Evolutionary conservation across 208 protist species (phyloP).

Genomic region (Trichomonas vaginalis): DNA sequence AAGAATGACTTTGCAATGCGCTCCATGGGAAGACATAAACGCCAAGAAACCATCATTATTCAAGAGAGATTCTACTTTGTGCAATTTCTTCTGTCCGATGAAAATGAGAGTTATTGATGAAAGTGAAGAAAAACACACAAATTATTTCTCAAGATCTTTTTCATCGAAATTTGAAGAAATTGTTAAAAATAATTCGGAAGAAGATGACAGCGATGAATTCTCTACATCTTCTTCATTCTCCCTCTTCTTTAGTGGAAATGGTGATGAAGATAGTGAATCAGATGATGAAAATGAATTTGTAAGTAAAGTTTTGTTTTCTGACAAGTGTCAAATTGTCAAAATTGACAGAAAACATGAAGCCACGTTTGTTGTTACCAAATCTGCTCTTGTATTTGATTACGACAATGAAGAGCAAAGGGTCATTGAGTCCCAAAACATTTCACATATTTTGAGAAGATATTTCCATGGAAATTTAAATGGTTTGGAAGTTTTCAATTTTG

Average conservation of each 20-base stretch:
- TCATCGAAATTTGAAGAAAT: neutral
- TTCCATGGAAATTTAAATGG: neutral
- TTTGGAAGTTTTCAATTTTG: neutral
- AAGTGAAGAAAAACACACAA: neutral
- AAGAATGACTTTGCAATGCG: neutral
- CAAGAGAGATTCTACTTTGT: neutral
- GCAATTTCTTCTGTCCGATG: neutral
- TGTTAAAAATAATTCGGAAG: too few species aligned
- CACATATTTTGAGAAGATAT: neutral
- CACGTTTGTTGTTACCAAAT: neutral
- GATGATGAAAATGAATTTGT: neutral
- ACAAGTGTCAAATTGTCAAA: neutral
- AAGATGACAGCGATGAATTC: neutral
- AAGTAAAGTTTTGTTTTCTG: neutral
- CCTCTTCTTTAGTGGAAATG: neutral
- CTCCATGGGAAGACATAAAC: neutral
- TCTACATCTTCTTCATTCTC: neutral
- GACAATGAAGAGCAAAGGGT: neutral
- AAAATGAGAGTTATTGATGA: neutral
- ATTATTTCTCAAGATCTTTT: neutral
- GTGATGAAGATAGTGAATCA: neutral
- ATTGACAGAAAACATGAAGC: neutral
- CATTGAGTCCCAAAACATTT: neutral
- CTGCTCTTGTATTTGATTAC: neutral
- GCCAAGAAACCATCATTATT: neutral